Base-by-base conservation (phyloP, 768 basidiomycete genomes). In the Clathrus columnatus region DNA sequence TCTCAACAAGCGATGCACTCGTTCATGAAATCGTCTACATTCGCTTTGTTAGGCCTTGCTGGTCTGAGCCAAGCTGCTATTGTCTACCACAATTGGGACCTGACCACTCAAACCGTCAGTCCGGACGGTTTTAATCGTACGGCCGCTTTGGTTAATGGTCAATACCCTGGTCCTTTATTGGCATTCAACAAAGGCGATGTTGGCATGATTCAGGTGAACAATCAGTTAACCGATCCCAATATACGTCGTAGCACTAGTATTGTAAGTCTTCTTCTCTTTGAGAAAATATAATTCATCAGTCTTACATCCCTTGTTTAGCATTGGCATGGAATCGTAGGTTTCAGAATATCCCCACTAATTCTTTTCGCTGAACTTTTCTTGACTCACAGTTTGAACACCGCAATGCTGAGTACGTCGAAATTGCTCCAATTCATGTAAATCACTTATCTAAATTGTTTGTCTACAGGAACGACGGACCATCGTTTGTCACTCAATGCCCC, bases 191-290 rank as follows among this genome's bases (percentile, higher is more conserved):
- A 80, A 47, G 59, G 59, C 6, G 60, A 61, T 50, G 42, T 27
- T 72, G 78, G 56, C 16, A 53, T 57, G 26, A 60, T 82, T 36
- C 75, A 77, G 42, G 76, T 82, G 20, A 59, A 71, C 7, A 73
- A 82, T 56, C n/a, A 60, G 16, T 64, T 81, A 23, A 69, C 64
- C 1, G 75, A 81, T 28, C 63, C 64, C 1, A 67, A 73, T 0
- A 79, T 82, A 80, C 58, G 73, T 27, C 71, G 70, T 42, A 68
- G 65, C 5, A 83, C 82, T 8, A 76, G 73, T 28, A 73, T 82
- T 29, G 80, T 81, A 27, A 59, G 76, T 18, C 21, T 36, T 36
- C 2, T 4, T 36, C 10, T 36, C n/a, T 42, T 43, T 4, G 3
- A 48, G 48, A 7, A 20, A 27, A n/a, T 46, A 21, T 36, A 46